Percentiles rank a stretch among this genome's conserved stretches.
phyloP scores from a whole-genome alignment of 192 early-diverging fungal species.

The Radiomyces spectabilis region DNA sequence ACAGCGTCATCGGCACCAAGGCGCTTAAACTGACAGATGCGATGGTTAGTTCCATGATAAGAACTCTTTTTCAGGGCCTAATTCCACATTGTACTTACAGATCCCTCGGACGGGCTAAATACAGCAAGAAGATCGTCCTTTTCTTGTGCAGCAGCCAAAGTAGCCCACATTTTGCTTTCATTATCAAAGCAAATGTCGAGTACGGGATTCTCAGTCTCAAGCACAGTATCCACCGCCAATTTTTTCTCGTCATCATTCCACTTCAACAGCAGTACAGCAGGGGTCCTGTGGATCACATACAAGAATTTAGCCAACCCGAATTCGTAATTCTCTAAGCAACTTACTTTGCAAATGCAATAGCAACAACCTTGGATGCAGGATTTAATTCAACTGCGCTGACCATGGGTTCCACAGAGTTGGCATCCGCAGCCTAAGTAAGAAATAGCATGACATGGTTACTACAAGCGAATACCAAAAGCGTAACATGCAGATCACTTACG shows the following conservation, averaged over 20 bases:
- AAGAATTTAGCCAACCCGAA: background rate
- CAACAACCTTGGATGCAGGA: background rate
- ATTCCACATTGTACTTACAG: too few species aligned
- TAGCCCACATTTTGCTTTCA: slow-evolving; percentile 6
- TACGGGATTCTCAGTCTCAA: slow-evolving; percentile 9
- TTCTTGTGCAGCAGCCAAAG: slow-evolving; percentile 1
- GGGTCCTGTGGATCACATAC: background rate
- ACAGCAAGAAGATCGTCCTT: slow-evolving; percentile 1
- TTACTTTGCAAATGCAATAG: slow-evolving; percentile 24
- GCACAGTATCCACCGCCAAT: background rate
- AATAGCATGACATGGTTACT: background rate
- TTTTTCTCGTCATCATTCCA: slow-evolving; percentile 1
- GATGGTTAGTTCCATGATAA: background rate
- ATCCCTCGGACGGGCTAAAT: background rate
- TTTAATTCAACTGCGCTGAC: slow-evolving; percentile 6
- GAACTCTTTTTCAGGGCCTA: background rate
- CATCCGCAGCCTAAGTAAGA: slow-evolving; percentile 12
- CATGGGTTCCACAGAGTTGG: slow-evolving; percentile 16
- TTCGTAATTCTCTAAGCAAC: background rate
- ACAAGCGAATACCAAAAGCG: too few species aligned
- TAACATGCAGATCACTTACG: background rate
- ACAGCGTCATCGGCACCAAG: background rate
- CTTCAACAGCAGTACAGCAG: slow-evolving; percentile 10
- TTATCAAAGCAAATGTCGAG: slow-evolving; percentile 6
- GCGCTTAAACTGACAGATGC: background rate